These are phyloP conservation scores for Dryas alaskensis DNA, from an alignment of 306 rosid species.

Conservation along the genomic window DNA sequence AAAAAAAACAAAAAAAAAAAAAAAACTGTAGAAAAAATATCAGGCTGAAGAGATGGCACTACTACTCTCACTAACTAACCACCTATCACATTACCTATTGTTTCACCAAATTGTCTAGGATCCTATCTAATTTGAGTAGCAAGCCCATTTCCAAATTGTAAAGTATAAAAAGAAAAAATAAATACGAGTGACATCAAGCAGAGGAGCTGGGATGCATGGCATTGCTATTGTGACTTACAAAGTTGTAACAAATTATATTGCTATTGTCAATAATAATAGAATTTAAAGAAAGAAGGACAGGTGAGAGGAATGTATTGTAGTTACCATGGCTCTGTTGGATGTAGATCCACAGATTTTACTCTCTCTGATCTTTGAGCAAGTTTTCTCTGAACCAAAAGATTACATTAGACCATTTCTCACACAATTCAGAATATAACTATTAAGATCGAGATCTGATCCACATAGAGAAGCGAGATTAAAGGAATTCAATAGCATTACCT, in stretches of 20 bases:
- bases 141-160: neutral
- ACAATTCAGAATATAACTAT: conserved; percentile 18
- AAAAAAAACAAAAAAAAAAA: neutral
- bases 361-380: conserved; percentile 68
- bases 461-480: conserved; percentile 6
- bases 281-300: neutral
- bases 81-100: neutral
- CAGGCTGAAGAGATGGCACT: neutral
- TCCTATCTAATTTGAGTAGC: conserved; percentile 4
- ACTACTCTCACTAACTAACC: neutral
- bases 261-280: neutral
- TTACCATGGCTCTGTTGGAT: conserved; percentile 99
- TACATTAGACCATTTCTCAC: conserved; percentile 19
- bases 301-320: conserved; percentile 5
- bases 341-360: conserved; percentile 98
- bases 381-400: conserved; percentile 43
- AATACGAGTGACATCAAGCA: neutral
- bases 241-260: neutral
- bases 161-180: neutral
- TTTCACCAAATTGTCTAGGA: neutral
- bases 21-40: neutral
- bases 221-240: neutral
- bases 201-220: neutral
- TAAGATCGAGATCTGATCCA: conserved; percentile 21
- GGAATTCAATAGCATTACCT: conserved; percentile 46